A percentile compares a stretch with the other conserved stretches of the same genome.
These are phyloP conservation scores for Lycium barbarum DNA, from an alignment of 257 asterid genomes.

Conservation along the genomic window DNA sequence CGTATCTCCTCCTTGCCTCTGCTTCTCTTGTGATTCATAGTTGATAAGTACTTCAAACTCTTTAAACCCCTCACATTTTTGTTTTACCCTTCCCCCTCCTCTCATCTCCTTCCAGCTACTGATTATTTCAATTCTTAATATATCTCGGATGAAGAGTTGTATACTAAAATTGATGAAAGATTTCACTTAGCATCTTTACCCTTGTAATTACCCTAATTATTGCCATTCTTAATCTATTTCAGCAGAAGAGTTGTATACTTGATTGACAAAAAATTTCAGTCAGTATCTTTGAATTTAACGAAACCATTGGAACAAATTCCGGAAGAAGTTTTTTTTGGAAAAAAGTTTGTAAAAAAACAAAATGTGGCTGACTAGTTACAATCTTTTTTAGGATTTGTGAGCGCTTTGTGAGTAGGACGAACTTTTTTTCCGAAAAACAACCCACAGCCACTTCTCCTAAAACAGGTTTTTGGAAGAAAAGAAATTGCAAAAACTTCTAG, in stretches of 20 bases:
- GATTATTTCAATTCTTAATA: neutral
- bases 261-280: neutral
- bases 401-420: neutral
- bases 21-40: neutral
- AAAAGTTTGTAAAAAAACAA: neutral
- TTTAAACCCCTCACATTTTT: neutral
- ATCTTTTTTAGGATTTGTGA: neutral
- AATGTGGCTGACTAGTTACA: neutral
- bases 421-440: neutral
- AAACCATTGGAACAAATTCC: neutral
- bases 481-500: neutral
- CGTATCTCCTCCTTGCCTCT: neutral
- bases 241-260: neutral
- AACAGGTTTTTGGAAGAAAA: neutral
- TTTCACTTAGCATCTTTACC: neutral
- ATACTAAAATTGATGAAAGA: neutral
- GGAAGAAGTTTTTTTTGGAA: neutral
- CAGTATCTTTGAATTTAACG: conserved; percentile 3
- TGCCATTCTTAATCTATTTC: neutral
- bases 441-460: neutral
- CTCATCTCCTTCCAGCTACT: conserved; percentile 11
- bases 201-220: neutral
- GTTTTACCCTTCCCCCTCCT: neutral
- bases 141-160: neutral
- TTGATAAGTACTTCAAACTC: conserved; percentile 13